Base-by-base conservation (phyloP, 202 grass and related monocot species). In the Panicum hallii region DNA sequence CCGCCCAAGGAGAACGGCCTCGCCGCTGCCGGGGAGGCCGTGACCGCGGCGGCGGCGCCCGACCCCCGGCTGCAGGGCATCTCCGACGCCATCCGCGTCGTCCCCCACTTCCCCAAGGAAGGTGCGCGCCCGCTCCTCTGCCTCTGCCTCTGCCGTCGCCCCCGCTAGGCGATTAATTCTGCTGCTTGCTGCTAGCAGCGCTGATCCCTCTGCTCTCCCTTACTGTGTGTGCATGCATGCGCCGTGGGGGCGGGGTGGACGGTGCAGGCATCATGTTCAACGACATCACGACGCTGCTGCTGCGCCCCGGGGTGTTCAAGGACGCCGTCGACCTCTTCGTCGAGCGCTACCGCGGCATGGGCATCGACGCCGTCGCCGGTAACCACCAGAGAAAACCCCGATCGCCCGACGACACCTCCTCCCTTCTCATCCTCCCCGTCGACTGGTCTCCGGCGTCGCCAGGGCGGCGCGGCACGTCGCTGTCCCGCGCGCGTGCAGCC, bases 181-280 rank as follows among this genome's bases (percentile, higher is more conserved):
- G 9, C 77, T 7, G n/a, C 19, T 3, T 7, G n/a, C 19, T 3
- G 36, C 36, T 38, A 26, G 26, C 26, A 26, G 26, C 19, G 32
- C 54, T 43, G 54, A 56, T 44, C 11, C 2, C 0, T 55, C 17
- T 14, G 9, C 12, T 45, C 6, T 2, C 19, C 11, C 0, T 45
- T 0, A n/a, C 5, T 54, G 1, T 9, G 60, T 32, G 6, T 19
- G 45, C 46, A 14, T 19, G 42, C 69, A 19, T 4, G 49, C 30
- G 30, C 12, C 43, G n/a, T 60, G 4, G 34, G 9, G 20, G 14
- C 1, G 32, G 10, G 9, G 1, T 38, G 36, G 3, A 38, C 4
- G 20, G 20, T n/a, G 82, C 86, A 95, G 93, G 91, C 77, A 96
- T 96, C 89, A 96, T 93, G 93, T 96, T 96, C 91, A 93, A 96